Evolutionary conservation across 768 basidiomycete genomes (phyloP).

Genomic region (Leccinellum rugosiceps): DNA sequence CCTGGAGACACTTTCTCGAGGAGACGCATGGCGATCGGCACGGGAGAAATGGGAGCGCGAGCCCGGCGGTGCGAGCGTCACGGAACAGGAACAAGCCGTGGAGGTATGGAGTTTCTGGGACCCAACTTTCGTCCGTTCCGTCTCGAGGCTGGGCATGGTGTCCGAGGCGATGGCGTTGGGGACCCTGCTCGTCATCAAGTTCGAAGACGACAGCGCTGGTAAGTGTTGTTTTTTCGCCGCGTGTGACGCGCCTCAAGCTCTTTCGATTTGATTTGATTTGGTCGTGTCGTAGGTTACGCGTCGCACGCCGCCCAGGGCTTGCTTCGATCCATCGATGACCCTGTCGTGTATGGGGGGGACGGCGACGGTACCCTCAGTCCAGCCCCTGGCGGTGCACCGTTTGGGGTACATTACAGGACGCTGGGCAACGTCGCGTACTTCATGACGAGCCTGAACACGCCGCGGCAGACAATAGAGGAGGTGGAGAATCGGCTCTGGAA

Average conservation of each 20-base stretch:
- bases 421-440: constrained; percentile 92
- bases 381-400: constrained; percentile 52
- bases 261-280: not conserved
- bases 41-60: constrained; percentile 51
- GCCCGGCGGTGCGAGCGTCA: not conserved
- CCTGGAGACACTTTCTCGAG: constrained; percentile 46
- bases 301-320: constrained; percentile 64
- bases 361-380: constrained; percentile 31
- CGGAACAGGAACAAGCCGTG: constrained; percentile 7
- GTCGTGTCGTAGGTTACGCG: constrained; percentile 42
- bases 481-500: constrained; percentile 63
- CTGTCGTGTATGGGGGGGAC: not conserved
- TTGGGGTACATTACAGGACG: constrained; percentile 81
- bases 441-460: constrained; percentile 84
- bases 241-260: not conserved
- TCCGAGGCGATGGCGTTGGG: constrained; percentile 85
- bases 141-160: constrained; percentile 57
- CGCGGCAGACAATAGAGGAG: constrained; percentile 46
- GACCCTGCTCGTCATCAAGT: constrained; percentile 76
- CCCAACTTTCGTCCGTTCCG: constrained; percentile 57
- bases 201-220: constrained; percentile 60
- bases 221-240: constrained; percentile 10
- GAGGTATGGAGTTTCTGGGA: constrained; percentile 89
- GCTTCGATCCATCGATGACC: constrained; percentile 50
- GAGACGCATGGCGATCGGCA: constrained; percentile 59